A percentile compares a stretch with the other conserved stretches of the same genome.
phyloP scores from a whole-genome alignment of 2,329 filamentous ascomycete genomes.

The Chalara sp. region DNA sequence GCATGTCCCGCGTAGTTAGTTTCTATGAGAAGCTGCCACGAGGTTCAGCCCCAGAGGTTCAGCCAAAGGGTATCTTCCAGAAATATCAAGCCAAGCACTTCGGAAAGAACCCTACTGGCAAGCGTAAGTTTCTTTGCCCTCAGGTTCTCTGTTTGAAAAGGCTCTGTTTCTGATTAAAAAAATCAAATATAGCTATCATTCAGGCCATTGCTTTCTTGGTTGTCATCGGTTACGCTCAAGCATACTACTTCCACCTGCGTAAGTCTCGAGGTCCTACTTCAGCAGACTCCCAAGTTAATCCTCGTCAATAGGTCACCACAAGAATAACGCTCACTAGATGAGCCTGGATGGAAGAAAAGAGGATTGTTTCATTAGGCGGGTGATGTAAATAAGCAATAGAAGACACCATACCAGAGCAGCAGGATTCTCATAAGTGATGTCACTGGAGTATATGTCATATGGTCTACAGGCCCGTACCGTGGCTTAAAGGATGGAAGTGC shows the following conservation, averaged over 20 bases:
- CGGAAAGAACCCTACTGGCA: slow-evolving; percentile 82
- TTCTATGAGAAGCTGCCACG: slow-evolving; percentile 99
- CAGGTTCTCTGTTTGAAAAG: too few relatives aligned
- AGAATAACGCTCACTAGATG: slow-evolving; percentile 96
- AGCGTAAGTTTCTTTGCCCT: slow-evolving; percentile 57
- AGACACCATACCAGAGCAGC: slow-evolving; percentile 1
- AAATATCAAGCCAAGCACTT: slow-evolving; percentile 92
- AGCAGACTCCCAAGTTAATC: slow-evolving; percentile 8
- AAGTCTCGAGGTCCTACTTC: slow-evolving; percentile 36
- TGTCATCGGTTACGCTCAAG: slow-evolving; percentile 84
- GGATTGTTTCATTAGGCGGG: slow-evolving; percentile 5
- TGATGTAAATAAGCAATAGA: slow-evolving; percentile 25
- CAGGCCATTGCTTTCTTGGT: slow-evolving; percentile 77
- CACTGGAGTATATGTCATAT: too few relatives aligned
- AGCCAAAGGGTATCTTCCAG: slow-evolving; percentile 76
- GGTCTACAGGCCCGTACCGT: too few relatives aligned
- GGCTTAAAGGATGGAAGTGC: too few relatives aligned
- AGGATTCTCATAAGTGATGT: too few relatives aligned
- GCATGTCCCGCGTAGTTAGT: slow-evolving; percentile 95
- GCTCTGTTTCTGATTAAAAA: too few relatives aligned
- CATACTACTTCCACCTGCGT: slow-evolving; percentile 99
- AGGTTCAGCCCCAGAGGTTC: slow-evolving; percentile 75
- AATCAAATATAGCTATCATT: slow-evolving; percentile 61
- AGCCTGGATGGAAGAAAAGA: neutral
- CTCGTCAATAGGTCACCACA: slow-evolving; percentile 78